Base-by-base conservation (phyloP, 495 filamentous ascomycete species). In the Chaetomium cochliodes region DNA sequence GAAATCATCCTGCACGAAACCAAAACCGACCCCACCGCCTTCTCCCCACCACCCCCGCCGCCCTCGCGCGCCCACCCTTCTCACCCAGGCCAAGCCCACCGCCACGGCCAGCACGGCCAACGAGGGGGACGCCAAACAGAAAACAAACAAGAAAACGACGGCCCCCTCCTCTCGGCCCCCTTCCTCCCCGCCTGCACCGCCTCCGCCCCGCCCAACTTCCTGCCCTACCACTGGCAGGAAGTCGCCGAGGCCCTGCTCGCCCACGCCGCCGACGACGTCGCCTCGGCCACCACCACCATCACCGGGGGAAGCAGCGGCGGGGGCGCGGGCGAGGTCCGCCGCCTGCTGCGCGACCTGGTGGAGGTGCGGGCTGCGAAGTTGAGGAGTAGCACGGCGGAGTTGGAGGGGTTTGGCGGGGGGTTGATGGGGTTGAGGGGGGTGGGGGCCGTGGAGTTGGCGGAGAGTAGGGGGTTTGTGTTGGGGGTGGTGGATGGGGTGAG, bases 201-300 rank as follows among this genome's bases (percentile, higher is more conserved):
- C 25, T 78, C 81, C 20, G 82, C 87, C 5, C 82, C 84, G 9
- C 74, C 82, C 0, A 86, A 88, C 16, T 85, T 87, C 20, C 81
- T 98, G 13, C 94, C 94, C 1, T 98, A 93, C 70, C 93, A 97
- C 76, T 98, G 92, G 92, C 82, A 96, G 0, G 93, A 97, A 74
- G 79, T 97, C 0, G 87, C 88, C 0, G 91, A 94, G 73, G 85
- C 93, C 73, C 80, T 98, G 44, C 83, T 98, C 3, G 89, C 92
- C 33, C 88, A 87, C 25, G 93, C 92, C 26, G 83, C 84, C 9
- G 93, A 98, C 75, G 93, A 98, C 72, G 83, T 98, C 49, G 83
- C 88, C 0, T 87, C 89, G 2, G 22, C 44, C 44, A 18, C n/a
- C 1, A 1, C 16, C 16, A n/a, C 5, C 44, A 20, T 4, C 44